Percentiles rank a stretch among this genome's conserved stretches.
Evolutionary conservation across 2,329 filamentous ascomycete species (phyloP).

Genomic region (Fusarium sp.): DNA sequence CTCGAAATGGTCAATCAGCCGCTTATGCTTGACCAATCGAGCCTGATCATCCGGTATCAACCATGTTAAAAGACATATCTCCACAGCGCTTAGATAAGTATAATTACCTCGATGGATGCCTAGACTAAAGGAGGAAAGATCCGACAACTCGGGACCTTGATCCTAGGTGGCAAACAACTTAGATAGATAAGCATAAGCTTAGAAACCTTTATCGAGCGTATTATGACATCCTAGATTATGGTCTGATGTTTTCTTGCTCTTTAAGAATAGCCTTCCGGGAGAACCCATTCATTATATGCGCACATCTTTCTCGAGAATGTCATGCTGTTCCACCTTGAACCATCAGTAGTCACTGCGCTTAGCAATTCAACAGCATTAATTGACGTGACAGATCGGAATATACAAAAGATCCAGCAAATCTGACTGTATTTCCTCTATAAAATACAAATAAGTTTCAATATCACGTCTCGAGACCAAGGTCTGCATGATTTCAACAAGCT

Average conservation of each 20-base stretch:
- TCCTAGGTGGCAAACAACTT: not conserved
- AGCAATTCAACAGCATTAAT: not conserved
- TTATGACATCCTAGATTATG: fast-evolving
- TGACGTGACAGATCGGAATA: fast-evolving
- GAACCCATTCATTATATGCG: fast-evolving
- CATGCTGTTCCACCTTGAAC: not conserved
- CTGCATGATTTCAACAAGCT: not conserved
- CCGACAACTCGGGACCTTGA: not conserved
- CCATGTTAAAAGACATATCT: too few species aligned
- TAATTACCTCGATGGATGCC: not conserved
- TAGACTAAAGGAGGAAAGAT: not conserved
- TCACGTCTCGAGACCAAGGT: fast-evolving
- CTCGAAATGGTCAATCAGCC: too few species aligned
- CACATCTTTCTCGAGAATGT: not conserved
- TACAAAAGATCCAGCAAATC: fast-evolving
- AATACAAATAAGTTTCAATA: not conserved
- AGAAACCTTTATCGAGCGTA: not conserved
- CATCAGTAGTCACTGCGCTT: not conserved
- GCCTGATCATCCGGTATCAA: too few species aligned
- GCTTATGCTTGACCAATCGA: too few species aligned
- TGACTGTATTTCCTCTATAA: fast-evolving
- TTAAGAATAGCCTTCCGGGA: fast-evolving
- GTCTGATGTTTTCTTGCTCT: too few species aligned
- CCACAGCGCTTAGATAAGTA: too few species aligned
- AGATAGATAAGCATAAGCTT: not conserved